Evolutionary conservation across 352 stramenopile species (phyloP).

Genomic region (Phytophthora multivora): DNA sequence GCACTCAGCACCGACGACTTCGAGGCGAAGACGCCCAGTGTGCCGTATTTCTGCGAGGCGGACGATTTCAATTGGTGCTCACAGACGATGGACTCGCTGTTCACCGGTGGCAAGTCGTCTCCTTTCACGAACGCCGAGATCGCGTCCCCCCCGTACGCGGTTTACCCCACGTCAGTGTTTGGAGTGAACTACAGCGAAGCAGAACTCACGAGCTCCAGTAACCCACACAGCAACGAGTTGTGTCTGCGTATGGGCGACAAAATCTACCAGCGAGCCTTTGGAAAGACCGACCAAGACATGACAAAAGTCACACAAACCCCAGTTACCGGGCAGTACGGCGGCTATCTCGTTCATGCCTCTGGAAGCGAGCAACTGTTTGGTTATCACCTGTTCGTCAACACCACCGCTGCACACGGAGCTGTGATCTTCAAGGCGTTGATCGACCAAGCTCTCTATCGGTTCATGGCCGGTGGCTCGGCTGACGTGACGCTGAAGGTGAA

Average conservation of each 20-base stretch:
- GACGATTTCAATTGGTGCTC: conserved; percentile 60
- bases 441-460: conserved; percentile 55
- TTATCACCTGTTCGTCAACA: conserved; percentile 64
- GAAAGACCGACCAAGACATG: conserved; percentile 62
- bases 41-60: conserved; percentile 58
- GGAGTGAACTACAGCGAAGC: conserved; percentile 33
- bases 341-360: conserved; percentile 42
- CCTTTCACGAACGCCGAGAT: conserved; percentile 39
- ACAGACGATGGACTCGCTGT: conserved; percentile 37
- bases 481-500: conserved; percentile 51
- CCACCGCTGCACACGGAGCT: conserved; percentile 44
- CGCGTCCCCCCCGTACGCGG: conserved; percentile 38
- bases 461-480: conserved; percentile 43
- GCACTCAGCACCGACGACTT: conserved; percentile 46
- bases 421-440: conserved; percentile 62
- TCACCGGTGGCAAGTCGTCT: conserved; percentile 31
- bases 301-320: conserved; percentile 62
- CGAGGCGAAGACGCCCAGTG: conserved; percentile 14
- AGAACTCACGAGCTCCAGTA: conserved; percentile 25
- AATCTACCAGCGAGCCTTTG: conserved; percentile 42
- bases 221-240: conserved; percentile 33
- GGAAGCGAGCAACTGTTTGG: conserved; percentile 38
- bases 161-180: conserved; percentile 38
- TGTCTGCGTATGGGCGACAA: conserved; percentile 43
- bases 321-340: conserved; percentile 42